Evolutionary conservation across 108 stramenopile species (phyloP).

Genomic region (Stephanodiscus triporus): DNA sequence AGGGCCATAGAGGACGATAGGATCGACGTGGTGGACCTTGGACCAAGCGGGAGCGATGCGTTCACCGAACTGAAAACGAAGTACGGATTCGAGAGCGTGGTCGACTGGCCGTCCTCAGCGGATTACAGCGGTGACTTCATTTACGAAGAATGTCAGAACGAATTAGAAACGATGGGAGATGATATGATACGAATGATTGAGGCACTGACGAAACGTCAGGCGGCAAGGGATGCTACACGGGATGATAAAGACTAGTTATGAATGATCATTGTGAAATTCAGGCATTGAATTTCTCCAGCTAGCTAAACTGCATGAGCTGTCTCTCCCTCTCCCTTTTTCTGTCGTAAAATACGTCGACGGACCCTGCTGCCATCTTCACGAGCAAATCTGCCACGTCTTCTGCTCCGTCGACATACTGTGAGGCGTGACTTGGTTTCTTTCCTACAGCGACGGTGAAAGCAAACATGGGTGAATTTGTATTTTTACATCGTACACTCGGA

Average conservation of each 20-base stretch:
- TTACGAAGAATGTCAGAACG: slow-evolving; percentile 54
- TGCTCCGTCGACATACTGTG: slow-evolving; percentile 72
- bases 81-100: slow-evolving; percentile 68
- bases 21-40: slow-evolving; percentile 72
- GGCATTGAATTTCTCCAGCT: neutral
- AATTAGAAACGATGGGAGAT: slow-evolving; percentile 30
- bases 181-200: slow-evolving; percentile 38
- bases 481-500: slow-evolving; percentile 32
- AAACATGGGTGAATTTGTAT: slow-evolving; percentile 29
- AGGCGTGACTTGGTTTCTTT: slow-evolving; percentile 80
- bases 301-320: slow-evolving; percentile 31
- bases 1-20: slow-evolving; percentile 65
- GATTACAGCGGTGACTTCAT: slow-evolving; percentile 64
- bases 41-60: slow-evolving; percentile 74
- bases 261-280: neutral
- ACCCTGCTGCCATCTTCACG: slow-evolving; percentile 42
- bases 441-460: slow-evolving; percentile 76
- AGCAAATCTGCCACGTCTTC: slow-evolving; percentile 74
- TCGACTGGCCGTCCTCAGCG: slow-evolving; percentile 73
- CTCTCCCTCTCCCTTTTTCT: slow-evolving; percentile 2
- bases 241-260: slow-evolving; percentile 13
- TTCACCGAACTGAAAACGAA: slow-evolving; percentile 68
- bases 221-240: slow-evolving; percentile 11
- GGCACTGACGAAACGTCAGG: slow-evolving; percentile 27
- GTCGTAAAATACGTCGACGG: neutral